phyloP scores from a whole-genome alignment of 192 early-diverging fungal species.

The Piromyces sp. region DNA sequence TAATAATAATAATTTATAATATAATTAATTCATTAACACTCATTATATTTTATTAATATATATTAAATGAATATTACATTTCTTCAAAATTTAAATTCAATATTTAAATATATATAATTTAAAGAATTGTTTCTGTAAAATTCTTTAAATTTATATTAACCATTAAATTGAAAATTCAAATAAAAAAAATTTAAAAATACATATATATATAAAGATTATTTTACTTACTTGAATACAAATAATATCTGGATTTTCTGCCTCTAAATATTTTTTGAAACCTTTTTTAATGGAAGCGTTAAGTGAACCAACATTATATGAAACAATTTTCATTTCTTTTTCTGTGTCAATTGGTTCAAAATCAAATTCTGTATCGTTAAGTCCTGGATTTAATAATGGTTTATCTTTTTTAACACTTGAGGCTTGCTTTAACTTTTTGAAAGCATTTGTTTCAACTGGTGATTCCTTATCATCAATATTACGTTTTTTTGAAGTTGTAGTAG shows the following conservation, averaged over 20 bases:
- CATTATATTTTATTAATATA: too few species aligned
- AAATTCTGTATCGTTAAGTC: background rate
- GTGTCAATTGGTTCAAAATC: background rate
- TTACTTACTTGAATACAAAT: constrained; percentile 70
- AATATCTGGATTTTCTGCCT: constrained; percentile 64
- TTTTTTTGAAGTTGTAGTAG: background rate
- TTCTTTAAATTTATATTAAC: too few species aligned
- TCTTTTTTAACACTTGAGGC: background rate
- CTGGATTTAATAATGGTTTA: background rate
- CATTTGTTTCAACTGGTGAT: background rate
- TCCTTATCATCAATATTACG: background rate
- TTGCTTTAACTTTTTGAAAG: background rate
- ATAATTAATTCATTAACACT: too few species aligned
- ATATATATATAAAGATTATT: constrained; percentile 27
- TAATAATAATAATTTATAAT: too few species aligned
- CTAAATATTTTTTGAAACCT: constrained; percentile 50
- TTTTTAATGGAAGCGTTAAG: constrained; percentile 58
- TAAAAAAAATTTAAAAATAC: too few species aligned
- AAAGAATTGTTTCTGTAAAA: too few species aligned
- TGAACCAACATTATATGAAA: constrained; percentile 65
- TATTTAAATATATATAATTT: too few species aligned
- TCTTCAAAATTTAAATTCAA: too few species aligned
- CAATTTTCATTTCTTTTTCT: constrained; percentile 20
- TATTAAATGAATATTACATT: too few species aligned
- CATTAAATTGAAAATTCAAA: too few species aligned